A percentile compares a stretch with the other conserved stretches of the same genome.
Evolutionary conservation across 306 rosid genomes (phyloP).

Genomic region (Vicia faba): DNA sequence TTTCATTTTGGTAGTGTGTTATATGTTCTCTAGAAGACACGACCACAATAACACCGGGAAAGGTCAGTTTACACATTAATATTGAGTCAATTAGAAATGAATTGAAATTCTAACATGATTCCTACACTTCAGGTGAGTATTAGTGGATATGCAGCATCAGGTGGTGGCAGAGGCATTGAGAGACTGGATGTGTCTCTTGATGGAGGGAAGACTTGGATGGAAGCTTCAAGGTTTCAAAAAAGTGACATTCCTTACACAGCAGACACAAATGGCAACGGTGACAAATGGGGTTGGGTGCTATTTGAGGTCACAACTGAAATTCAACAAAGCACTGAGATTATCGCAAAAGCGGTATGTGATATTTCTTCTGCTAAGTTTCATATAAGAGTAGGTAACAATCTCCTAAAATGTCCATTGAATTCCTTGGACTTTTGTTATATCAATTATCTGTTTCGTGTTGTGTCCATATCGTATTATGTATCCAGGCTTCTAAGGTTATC

Average conservation of each 20-base stretch:
- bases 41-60: constrained; percentile 67
- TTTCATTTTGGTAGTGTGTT: constrained; percentile 70
- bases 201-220: constrained; percentile 84
- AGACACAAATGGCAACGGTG: constrained; percentile 53
- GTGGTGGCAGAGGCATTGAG: constrained; percentile 96
- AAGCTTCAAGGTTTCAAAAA: constrained; percentile 75
- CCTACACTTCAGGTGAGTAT: constrained; percentile 66
- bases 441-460: too few relatives aligned
- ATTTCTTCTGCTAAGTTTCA: constrained; percentile 7
- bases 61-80: constrained; percentile 59
- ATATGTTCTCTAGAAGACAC: constrained; percentile 88
- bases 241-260: constrained; percentile 57
- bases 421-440: neutral
- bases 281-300: constrained; percentile 99
- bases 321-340: constrained; percentile 57
- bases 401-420: neutral
- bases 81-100: neutral
- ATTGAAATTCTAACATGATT: constrained; percentile 17
- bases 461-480: too few relatives aligned
- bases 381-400: neutral
- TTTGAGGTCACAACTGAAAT: constrained; percentile 66
- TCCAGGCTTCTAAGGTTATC: too few relatives aligned
- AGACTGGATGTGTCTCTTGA: constrained; percentile 88
- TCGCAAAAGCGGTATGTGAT: constrained; percentile 81
- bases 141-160: constrained; percentile 84